phyloP scores from a whole-genome alignment of 257 asterid species.

The Nicotiana tomentosiformis region DNA sequence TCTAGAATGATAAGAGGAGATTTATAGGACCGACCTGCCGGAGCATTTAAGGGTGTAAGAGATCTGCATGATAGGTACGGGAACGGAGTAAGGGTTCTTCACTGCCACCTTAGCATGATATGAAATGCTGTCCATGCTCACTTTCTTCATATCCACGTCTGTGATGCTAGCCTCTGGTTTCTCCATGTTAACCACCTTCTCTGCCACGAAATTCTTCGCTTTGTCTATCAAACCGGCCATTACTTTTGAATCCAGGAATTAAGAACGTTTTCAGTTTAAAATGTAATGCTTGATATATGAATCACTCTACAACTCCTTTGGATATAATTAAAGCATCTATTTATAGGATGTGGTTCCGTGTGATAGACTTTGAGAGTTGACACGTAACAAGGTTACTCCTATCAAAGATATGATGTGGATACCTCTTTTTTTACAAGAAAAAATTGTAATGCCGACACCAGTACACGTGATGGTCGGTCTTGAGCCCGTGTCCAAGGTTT shows the following conservation, averaged over 20 bases:
- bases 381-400: background rate
- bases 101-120: slow-evolving; percentile 54
- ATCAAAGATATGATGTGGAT: background rate
- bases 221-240: slow-evolving; percentile 52
- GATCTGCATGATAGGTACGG: slow-evolving; percentile 68
- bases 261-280: too few species aligned
- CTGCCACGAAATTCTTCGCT: slow-evolving; percentile 52
- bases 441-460: background rate
- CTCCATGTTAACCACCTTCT: slow-evolving; percentile 35
- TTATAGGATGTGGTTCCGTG: background rate
- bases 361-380: background rate
- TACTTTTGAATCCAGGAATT: too few species aligned
- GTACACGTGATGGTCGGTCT: background rate
- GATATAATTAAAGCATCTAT: background rate
- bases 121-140: slow-evolving; percentile 43
- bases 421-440: background rate
- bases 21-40: slow-evolving; percentile 32
- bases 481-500: background rate
- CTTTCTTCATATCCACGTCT: slow-evolving; percentile 66
- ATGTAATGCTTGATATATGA: background rate
- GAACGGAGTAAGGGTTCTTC: slow-evolving; percentile 49
- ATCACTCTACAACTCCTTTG: too few species aligned
- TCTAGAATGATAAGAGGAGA: background rate
- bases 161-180: slow-evolving; percentile 64
- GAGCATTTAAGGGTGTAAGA: slow-evolving; percentile 50